Percentiles rank a stretch among this genome's conserved stretches.
These are phyloP conservation scores for Saturnispora saitoi DNA, from an alignment of 805 yeast species.

Conservation along the genomic window DNA sequence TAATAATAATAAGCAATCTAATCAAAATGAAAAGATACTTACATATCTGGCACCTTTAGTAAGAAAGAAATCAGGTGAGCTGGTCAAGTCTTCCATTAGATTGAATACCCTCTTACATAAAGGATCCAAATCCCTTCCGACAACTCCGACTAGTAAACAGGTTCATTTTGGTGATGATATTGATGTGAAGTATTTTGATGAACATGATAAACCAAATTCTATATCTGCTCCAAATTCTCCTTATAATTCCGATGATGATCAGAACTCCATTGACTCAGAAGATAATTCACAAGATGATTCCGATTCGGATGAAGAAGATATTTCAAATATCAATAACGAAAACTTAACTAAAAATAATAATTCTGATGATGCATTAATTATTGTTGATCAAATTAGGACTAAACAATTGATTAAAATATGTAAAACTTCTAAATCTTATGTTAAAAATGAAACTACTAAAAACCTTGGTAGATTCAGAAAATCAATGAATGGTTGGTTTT, in stretches of 20 bases:
- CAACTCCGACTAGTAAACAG: constrained; percentile 55
- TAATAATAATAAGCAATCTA: not conserved
- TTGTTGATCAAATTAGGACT: constrained; percentile 6
- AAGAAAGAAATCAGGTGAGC: constrained; percentile 83
- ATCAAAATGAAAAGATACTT: not conserved
- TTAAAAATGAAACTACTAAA: constrained; percentile 10
- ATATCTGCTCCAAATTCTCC: constrained; percentile 67
- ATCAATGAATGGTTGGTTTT: constrained; percentile 34
- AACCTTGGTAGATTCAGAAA: constrained; percentile 17
- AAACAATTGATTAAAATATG: constrained; percentile 12
- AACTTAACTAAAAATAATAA: constrained; percentile 18
- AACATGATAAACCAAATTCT: constrained; percentile 67
- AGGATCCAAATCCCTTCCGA: constrained; percentile 36
- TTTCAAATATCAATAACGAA: constrained; percentile 11
- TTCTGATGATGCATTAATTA: constrained; percentile 5
- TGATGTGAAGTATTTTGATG: constrained; percentile 65
- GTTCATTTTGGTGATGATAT: constrained; percentile 79
- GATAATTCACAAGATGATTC: constrained; percentile 21
- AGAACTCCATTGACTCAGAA: constrained; percentile 24
- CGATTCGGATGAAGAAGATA: constrained; percentile 15
- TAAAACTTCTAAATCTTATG: constrained; percentile 16
- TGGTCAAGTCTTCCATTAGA: constrained; percentile 67
- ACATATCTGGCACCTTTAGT: constrained; percentile 33
- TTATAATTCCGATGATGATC: constrained; percentile 25
- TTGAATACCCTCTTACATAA: constrained; percentile 22